These are phyloP conservation scores for Ananas comosus DNA, from an alignment of 176 grass and related monocot species.

Conservation along the genomic window DNA sequence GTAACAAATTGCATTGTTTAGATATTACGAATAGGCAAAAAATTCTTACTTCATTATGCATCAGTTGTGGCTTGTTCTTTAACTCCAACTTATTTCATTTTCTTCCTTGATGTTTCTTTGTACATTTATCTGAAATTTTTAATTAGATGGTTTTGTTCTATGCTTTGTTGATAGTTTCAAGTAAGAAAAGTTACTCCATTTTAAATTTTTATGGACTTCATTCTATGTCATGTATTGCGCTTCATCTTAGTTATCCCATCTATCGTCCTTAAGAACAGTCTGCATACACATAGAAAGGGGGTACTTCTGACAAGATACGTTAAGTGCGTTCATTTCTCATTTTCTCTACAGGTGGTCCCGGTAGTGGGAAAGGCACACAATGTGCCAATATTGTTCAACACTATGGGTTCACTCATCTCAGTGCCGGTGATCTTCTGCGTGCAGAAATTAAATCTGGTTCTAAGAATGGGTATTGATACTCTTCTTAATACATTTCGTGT, in stretches of 20 bases:
- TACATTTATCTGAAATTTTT: not conserved
- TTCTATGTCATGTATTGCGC: too few relatives aligned
- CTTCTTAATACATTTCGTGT: not conserved
- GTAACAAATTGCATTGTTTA: constrained; percentile 4
- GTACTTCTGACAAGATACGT: not conserved
- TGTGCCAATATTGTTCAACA: constrained; percentile 44
- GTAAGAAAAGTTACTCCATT: not conserved
- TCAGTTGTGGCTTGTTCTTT: not conserved
- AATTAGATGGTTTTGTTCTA: not conserved
- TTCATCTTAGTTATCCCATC: too few relatives aligned
- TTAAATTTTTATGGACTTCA: not conserved
- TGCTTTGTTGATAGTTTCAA: not conserved
- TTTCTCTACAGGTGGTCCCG: constrained; percentile 38
- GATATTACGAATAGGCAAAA: not conserved
- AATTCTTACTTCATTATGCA: constrained; percentile 1
- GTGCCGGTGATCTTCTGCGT: constrained; percentile 43
- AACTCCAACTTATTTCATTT: not conserved
- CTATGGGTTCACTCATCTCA: constrained; percentile 52
- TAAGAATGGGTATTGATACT: constrained; percentile 39
- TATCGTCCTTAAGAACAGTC: not conserved
- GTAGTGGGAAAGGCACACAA: constrained; percentile 54
- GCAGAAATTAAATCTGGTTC: constrained; percentile 55
- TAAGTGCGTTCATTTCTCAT: not conserved
- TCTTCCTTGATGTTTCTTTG: constrained; percentile 1
- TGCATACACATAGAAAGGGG: not conserved